These are phyloP conservation scores for Tetracladium setigerum DNA, from an alignment of 495 filamentous ascomycete genomes.

Conservation along the genomic window DNA sequence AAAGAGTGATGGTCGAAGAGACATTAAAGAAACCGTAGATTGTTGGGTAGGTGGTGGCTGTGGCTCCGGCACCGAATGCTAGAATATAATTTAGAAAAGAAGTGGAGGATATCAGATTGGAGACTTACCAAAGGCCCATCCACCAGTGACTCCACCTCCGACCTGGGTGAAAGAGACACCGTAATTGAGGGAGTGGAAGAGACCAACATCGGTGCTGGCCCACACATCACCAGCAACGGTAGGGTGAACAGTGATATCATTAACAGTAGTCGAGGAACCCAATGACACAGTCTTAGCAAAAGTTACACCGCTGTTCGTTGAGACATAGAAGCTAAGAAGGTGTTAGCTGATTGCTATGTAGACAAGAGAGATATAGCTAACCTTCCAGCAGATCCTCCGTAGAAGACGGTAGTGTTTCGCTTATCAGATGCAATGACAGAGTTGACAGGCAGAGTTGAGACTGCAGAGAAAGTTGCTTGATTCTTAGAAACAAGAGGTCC, in stretches of 20 bases:
- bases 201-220: conserved; percentile 42
- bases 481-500: conserved; percentile 6
- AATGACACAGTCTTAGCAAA: conserved; percentile 32
- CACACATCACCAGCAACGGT: conserved; percentile 42
- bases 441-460: conserved; percentile 27
- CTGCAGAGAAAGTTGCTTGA: background rate
- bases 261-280: conserved; percentile 30
- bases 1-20: conserved; percentile 27
- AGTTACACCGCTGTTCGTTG: conserved; percentile 30
- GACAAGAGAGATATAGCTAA: conserved; percentile 20
- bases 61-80: conserved; percentile 4
- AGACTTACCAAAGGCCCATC: conserved; percentile 1
- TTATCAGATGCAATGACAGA: conserved; percentile 46
- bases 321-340: conserved; percentile 8
- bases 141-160: background rate
- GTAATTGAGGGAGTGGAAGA: conserved; percentile 43
- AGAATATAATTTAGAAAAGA: background rate
- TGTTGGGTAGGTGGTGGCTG: conserved; percentile 1
- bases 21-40: conserved; percentile 13
- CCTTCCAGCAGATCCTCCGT: conserved; percentile 36
- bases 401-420: conserved; percentile 42
- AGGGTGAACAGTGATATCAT: conserved; percentile 42
- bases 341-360: conserved; percentile 17
- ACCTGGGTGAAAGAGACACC: conserved; percentile 37
- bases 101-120: background rate